Conservation (phyloP, 768 basidiomycete genomes). For the Leccinum disarticulatum region DNA sequence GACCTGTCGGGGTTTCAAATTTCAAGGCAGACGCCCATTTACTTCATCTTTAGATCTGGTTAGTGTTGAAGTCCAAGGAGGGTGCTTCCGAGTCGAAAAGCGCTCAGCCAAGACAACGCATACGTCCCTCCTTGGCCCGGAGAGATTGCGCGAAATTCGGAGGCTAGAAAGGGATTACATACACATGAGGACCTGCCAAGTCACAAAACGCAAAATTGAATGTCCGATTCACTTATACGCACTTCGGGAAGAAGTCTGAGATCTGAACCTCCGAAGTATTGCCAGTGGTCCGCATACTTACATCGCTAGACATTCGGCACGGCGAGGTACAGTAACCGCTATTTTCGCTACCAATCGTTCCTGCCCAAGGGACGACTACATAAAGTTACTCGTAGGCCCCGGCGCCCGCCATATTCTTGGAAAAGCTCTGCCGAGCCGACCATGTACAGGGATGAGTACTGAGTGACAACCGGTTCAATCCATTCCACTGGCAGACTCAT, state of each 20-base stretch:
- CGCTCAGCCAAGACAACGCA: background rate
- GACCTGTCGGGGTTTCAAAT: background rate
- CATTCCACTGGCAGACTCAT: background rate
- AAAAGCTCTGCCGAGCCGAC: background rate
- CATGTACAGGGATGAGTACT: background rate
- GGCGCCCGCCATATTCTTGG: background rate
- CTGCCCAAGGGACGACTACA: no score
- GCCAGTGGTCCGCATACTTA: no score
- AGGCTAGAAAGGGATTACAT: background rate
- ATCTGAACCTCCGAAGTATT: no score
- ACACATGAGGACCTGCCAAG: background rate
- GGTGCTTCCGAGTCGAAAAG: background rate
- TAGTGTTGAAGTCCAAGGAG: background rate
- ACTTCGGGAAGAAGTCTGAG: no score
- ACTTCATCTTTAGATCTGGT: background rate
- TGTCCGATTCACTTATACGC: background rate
- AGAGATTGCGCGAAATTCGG: background rate
- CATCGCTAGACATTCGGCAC: no score
- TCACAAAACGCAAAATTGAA: background rate
- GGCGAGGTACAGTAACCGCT: background rate
- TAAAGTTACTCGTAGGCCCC: no score
- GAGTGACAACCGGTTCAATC: no score
- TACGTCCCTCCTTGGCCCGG: no score
- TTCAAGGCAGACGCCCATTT: background rate
- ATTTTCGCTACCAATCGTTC: background rate